Evolutionary conservation across 192 early-diverging fungal species (phyloP), one percentile per base, ranked within the genome.

Genomic region (Backusella parvicylindrica): DNA sequence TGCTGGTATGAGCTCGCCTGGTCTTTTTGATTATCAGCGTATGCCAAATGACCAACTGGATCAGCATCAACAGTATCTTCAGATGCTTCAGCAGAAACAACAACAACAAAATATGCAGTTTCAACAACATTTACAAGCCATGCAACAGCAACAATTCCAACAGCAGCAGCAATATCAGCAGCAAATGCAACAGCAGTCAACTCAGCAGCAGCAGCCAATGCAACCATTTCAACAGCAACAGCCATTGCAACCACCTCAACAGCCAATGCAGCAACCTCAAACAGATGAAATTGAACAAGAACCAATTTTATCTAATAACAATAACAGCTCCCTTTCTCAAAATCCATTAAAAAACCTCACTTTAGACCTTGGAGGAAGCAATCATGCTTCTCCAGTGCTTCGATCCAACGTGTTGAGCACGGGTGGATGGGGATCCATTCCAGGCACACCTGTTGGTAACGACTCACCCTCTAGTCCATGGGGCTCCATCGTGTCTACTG

Each of bases 1-100:
- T 2, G 9, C 49, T 69, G 32, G 60, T 36, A 50, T 68, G 31
- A 68, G 35, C 12, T 75, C 74, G 12, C 74, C 74, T 16, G 66
- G 67, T 21, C 31, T 75, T n/a, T 75, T 75, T 30, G 74, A 75
- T 36, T 75, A 75, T 43, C 74, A 75, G 21, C 38, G 74, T 13
- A 32, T 41, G 21, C 38, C 68, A 18, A 75, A 68, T 33, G 74
- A 66, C 32, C 70, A 87, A 33, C 38, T 85, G 26, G 84, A 87
- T 31, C 69, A 79, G 56, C 78, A 80, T 21, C 78, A 80, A 30
- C 76, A 81, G 36, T 75, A 83, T 47, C 40, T 68, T 6, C 75
- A 74, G 3, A 73, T 86, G 28, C 23, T 84, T 71, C 82, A 84
- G 41, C 80, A 81, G 53, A 72, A 81, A 26, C 75, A 79, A 68